A percentile compares a stretch with the other conserved stretches of the same genome.
These are phyloP conservation scores for Zymoseptoria ardabiliae DNA, from an alignment of 2,329 filamentous ascomycete genomes.

Conservation along the genomic window DNA sequence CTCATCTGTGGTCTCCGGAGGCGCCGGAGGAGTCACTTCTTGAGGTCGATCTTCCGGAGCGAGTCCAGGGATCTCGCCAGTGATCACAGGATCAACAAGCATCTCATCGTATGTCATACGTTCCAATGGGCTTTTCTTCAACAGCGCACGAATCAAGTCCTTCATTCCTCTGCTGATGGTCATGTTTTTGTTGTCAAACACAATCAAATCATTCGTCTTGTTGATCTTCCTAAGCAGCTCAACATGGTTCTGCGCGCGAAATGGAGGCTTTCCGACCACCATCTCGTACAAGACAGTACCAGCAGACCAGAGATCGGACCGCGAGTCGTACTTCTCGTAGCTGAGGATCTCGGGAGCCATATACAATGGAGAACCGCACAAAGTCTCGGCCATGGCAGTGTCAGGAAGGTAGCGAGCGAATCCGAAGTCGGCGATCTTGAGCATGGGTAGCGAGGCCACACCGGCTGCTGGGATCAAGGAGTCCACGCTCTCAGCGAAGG, in stretches of 20 bases:
- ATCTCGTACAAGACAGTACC: slow-evolving; percentile 95
- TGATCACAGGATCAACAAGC: slow-evolving; percentile 54
- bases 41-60: slow-evolving; percentile 26
- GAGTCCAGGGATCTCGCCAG: slow-evolving; percentile 28
- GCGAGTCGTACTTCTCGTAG: slow-evolving; percentile 95
- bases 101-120: slow-evolving; percentile 80
- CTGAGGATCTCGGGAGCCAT: slow-evolving; percentile 98
- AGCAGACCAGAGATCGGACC: slow-evolving; percentile 95
- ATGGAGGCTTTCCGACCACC: slow-evolving; percentile 83
- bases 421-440: slow-evolving; percentile 98
- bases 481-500: slow-evolving; percentile 71
- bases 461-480: slow-evolving; percentile 76
- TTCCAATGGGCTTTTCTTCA: slow-evolving; percentile 81
- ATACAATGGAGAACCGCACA: slow-evolving; percentile 93
- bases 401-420: slow-evolving; percentile 88
- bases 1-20: slow-evolving; percentile 10
- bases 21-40: background rate
- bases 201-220: slow-evolving; percentile 75
- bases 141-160: slow-evolving; percentile 65
- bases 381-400: slow-evolving; percentile 86
- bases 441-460: slow-evolving; percentile 78
- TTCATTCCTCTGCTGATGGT: slow-evolving; percentile 71
- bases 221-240: slow-evolving; percentile 91
- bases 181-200: slow-evolving; percentile 46
- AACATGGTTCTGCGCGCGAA: slow-evolving; percentile 87